A percentile compares a stretch with the other conserved stretches of the same genome.
phyloP scores from a whole-genome alignment of 305 asterid genomes.

The Vinca major region DNA sequence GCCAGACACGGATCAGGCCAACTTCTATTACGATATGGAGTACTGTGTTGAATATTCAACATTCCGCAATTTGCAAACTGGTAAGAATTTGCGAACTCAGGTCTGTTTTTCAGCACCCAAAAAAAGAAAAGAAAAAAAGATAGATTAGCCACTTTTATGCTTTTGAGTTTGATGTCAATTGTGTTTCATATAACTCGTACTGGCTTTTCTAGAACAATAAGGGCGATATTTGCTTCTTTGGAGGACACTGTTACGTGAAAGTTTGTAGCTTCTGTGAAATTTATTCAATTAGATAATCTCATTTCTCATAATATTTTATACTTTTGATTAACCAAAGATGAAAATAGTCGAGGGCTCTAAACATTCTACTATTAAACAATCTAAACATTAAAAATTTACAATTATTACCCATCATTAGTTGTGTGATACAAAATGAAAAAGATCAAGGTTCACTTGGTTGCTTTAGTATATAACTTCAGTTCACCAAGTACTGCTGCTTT shows the following conservation, averaged over 20 bases:
- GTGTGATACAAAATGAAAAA: neutral
- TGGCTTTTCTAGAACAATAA: neutral
- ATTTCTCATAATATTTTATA: too few relatives aligned
- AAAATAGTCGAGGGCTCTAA: neutral
- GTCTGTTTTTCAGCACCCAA: neutral
- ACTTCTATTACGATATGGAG: slow-evolving; percentile 81
- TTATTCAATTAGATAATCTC: too few relatives aligned
- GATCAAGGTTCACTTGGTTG: slow-evolving; percentile 2
- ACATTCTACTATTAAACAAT: neutral
- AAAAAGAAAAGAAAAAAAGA: too few relatives aligned
- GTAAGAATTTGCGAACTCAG: slow-evolving; percentile 26
- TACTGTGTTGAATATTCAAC: slow-evolving; percentile 77
- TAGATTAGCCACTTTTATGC: neutral
- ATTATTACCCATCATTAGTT: neutral
- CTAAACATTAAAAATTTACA: neutral
- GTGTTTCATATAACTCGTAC: neutral
- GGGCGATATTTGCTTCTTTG: neutral
- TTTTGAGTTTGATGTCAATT: neutral
- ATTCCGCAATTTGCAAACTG: slow-evolving; percentile 44
- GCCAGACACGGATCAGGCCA: slow-evolving; percentile 28
- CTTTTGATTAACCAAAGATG: too few relatives aligned
- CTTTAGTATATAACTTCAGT: neutral
- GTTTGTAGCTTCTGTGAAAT: neutral
- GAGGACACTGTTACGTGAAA: neutral
- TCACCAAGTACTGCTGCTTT: neutral